phyloP scores from a whole-genome alignment of 163 green algal genomes.

The Chlorella variabilis region DNA sequence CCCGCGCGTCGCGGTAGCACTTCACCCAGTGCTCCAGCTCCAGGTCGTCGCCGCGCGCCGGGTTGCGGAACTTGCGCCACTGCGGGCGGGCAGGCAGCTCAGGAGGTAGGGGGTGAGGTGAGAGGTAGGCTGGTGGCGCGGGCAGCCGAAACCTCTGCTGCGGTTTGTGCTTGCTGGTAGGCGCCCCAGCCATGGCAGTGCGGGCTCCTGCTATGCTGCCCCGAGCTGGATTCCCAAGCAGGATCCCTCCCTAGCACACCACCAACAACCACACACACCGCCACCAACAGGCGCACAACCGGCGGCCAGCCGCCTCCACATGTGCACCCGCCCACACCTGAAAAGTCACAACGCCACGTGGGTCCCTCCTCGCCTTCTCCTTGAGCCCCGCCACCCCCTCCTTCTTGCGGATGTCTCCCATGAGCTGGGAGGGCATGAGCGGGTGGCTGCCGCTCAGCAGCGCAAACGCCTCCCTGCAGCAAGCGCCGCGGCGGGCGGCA shows the following conservation, averaged over 20 bases:
- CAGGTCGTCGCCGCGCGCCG: slow-evolving; percentile 79
- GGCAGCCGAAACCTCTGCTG: no score
- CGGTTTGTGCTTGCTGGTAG: no score
- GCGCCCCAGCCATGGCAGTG: no score
- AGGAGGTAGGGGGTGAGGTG: no score
- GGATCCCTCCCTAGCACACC: no score
- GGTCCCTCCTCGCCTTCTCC: slow-evolving; percentile 74
- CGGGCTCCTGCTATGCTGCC: no score
- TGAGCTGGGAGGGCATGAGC: slow-evolving; percentile 76
- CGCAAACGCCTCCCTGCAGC: slow-evolving; percentile 85
- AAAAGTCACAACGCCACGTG: slow-evolving; percentile 12
- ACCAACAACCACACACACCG: neutral
- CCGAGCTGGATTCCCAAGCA: no score
- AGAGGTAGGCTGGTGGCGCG: no score
- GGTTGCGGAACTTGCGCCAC: slow-evolving; percentile 84
- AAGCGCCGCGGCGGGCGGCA: no score
- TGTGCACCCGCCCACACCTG: neutral
- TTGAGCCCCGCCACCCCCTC: slow-evolving; percentile 57
- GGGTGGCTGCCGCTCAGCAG: slow-evolving; percentile 83
- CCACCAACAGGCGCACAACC: neutral
- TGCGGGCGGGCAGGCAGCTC: slow-evolving; percentile 5
- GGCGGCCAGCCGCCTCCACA: no score
- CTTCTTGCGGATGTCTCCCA: slow-evolving; percentile 59
- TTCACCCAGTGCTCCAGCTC: slow-evolving; percentile 93
- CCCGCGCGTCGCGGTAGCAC: slow-evolving; percentile 65